Evolutionary conservation across 2,329 filamentous ascomycete species (phyloP), one percentile per base, ranked within the genome.

Genomic region (Polychaeton citri): DNA sequence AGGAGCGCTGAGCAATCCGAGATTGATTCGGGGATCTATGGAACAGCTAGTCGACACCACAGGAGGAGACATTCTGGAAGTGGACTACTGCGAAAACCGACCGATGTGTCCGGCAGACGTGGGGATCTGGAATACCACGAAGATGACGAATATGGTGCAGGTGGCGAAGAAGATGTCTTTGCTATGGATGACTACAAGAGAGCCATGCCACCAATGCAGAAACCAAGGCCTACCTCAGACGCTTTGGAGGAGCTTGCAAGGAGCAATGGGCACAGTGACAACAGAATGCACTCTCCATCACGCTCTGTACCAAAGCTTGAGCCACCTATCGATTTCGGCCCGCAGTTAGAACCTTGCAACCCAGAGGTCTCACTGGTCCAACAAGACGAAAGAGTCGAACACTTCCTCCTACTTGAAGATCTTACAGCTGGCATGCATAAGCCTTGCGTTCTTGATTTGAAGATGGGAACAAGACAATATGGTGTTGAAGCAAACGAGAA

Each of bases 401-500:
- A 88, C 54, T 98, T 98, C 55, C 66, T 98, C 10, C 69, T 98
- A 1, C 65, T 98, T 7, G 90, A 98, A 59, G 90, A 98, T 55
- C 71, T 98, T 33, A 98, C 90, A 1, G 83, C 88, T 2, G 88
- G 88, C 21, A 96, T 98, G 90, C 87, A 85, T 54, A 78, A 82
- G 34, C 90, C 90, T 4, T 96, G 90, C 60, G 93, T 98, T 40
- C 81, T 98, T 59, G 90, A 98, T 55, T 68, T 98, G 43, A 98
- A 98, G 57, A 98, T 98, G 90, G 90, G 90, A 15, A 98, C 90
- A 6, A 79, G 90, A 2, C 90, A 98, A 54, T 96, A 95, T 55
- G 90, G 90, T 6, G 76, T 96, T 9, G 87, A 96, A 47, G 90
- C 90, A 2, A 78, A 73, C 36, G 77, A 85, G 30, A 93, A 93